These are phyloP conservation scores for Magnolia officinalis DNA, from an alignment of 164 flowering plant species.

Conservation along the genomic window DNA sequence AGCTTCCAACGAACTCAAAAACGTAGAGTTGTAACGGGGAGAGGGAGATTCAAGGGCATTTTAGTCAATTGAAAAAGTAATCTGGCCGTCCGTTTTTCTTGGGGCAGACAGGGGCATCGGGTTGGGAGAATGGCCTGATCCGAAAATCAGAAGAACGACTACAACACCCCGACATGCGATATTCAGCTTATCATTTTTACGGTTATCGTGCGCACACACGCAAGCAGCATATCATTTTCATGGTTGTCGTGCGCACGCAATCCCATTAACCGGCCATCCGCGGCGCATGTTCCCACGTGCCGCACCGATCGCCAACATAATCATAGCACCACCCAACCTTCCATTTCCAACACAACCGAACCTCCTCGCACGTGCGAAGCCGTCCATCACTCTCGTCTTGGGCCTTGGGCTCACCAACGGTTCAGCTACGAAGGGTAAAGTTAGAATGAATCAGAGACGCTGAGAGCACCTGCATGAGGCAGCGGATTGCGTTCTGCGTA, in stretches of 20 bases:
- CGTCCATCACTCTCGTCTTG: too few relatives aligned
- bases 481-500: too few relatives aligned
- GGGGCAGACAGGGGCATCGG: background rate
- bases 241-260: slow-evolving; percentile 2
- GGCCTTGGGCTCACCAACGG: background rate
- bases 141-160: background rate
- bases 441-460: background rate
- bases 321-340: background rate
- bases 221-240: background rate
- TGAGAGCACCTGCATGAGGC: too few relatives aligned
- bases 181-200: slow-evolving; percentile 3
- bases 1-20: too few relatives aligned
- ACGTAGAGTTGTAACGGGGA: too few relatives aligned
- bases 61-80: background rate
- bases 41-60: too few relatives aligned
- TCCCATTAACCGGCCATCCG: slow-evolving; percentile 21
- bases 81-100: background rate
- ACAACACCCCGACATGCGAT: background rate
- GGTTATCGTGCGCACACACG: slow-evolving; percentile 7
- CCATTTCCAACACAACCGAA: background rate
- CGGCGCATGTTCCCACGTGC: slow-evolving; percentile 27
- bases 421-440: background rate
- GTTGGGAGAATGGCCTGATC: background rate
- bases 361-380: background rate
- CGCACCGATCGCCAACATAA: slow-evolving; percentile 18